Evolutionary conservation across 441 rosid genomes (phyloP).

Genomic region (Gossypium gossypioides): DNA sequence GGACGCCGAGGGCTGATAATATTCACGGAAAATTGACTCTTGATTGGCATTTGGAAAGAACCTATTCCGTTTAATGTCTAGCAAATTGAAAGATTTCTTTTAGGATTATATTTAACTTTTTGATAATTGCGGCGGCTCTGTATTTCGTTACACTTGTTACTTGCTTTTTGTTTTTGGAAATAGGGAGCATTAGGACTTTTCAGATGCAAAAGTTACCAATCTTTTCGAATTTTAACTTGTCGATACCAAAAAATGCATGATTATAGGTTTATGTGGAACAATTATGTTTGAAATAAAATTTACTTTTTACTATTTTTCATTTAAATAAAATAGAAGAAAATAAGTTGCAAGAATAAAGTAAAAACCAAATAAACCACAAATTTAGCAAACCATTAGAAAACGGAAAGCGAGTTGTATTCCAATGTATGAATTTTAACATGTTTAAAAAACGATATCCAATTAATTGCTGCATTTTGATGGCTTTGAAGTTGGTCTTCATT

Average conservation of each 20-base stretch:
- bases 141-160: no score
- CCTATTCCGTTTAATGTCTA: not conserved
- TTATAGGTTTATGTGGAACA: not conserved
- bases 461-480: not conserved
- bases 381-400: not conserved
- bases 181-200: not conserved
- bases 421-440: not conserved
- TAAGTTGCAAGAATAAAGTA: not conserved
- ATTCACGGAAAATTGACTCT: not conserved
- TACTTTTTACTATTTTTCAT: not conserved
- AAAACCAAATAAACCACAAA: not conserved
- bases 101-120: not conserved
- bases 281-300: not conserved
- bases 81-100: not conserved
- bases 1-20: not conserved
- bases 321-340: not conserved
- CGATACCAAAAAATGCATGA: not conserved
- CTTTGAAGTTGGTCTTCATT: not conserved
- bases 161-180: not conserved
- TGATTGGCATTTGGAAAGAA: constrained; percentile 1
- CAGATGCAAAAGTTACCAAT: not conserved
- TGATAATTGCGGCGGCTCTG: not conserved
- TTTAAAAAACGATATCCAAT: not conserved
- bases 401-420: not conserved
- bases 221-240: not conserved